Evolutionary conservation across 352 stramenopile species (phyloP), one percentile per base, ranked within the genome.

Genomic region (Globisporangium solare): DNA sequence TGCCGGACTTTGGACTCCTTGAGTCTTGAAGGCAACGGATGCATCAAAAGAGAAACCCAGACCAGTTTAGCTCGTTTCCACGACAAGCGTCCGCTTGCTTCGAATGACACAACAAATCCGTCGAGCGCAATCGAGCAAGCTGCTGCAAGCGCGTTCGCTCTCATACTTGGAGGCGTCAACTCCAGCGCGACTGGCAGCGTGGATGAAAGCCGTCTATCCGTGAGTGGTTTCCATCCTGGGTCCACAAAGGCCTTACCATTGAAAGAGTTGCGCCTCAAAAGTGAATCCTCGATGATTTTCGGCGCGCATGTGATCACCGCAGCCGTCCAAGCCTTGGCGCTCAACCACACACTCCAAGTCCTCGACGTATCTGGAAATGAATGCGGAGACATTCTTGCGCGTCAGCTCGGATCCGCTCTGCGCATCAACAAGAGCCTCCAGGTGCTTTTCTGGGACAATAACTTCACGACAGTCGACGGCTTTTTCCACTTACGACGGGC

Each of bases 401-500:
- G 41, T 5, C 66, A 65, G 27, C 64, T 93, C 0, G 81, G 74
- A 2, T 46, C 61, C 0, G 61, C 76, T 7, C 54, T 94, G 27
- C 79, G 75, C 0, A 57, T 61, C 22, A 94, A 89, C 57, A 74
- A 66, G 45, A 75, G 66, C 35, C 56, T 92, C 13, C 76, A 78
- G 17, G 68, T 79, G 8, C 68, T 94, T 39, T 94, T 86, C 54
- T 90, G 81, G 81, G 83, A 94, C 47, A 73, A 69, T 39, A 94
- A 92, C 51, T 79, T 74, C 55, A 88, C 76, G 54, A 89, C 76
- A 0, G 71, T 92, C 31, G 76, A 85, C 24, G 83, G 83, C 8
- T 89, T 89, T 55, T 51, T 71, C 27, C 56, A 60, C 13, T 89
- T 82, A 89, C 67, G 71, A 82, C 14, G 79, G 75, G 2, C 54